Percentiles rank a stretch among this genome's conserved stretches.
Evolutionary conservation across 2,329 filamentous ascomycete species (phyloP).

Genomic region (Colletotrichum sp.): DNA sequence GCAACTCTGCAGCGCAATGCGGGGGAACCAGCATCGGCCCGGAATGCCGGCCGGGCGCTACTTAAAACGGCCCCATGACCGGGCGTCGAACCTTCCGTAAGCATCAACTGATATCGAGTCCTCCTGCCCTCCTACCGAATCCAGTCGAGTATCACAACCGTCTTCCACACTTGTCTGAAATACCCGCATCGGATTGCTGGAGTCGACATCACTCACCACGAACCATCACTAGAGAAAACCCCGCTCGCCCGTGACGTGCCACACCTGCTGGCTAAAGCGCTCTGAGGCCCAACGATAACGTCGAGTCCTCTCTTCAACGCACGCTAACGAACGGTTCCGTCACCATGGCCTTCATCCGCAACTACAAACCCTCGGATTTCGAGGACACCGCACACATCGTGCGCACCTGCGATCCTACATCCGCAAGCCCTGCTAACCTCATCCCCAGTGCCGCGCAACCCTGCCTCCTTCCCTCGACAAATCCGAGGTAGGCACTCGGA

Average conservation of each 20-base stretch:
- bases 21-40: background rate
- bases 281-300: background rate
- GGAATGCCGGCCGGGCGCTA: background rate
- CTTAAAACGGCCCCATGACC: background rate
- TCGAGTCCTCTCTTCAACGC: background rate
- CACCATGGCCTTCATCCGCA: slow-evolving; percentile 50
- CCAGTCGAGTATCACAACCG: background rate
- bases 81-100: background rate
- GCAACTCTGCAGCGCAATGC: background rate
- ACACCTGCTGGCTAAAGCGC: background rate
- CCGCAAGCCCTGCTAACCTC: background rate
- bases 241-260: background rate
- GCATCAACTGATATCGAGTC: background rate
- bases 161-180: fast-evolving
- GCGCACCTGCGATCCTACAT: slow-evolving; percentile 19
- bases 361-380: slow-evolving; percentile 41
- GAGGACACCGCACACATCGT: slow-evolving; percentile 47
- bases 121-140: background rate
- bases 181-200: too few relatives aligned
- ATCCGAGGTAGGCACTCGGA: slow-evolving; percentile 36
- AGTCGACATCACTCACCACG: too few relatives aligned
- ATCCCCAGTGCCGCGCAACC: slow-evolving; percentile 49
- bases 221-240: background rate
- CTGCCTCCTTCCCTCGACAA: slow-evolving; percentile 45
- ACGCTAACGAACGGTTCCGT: background rate